phyloP scores from a whole-genome alignment of 148 eudicot genomes.

The Polygonum aviculare region DNA sequence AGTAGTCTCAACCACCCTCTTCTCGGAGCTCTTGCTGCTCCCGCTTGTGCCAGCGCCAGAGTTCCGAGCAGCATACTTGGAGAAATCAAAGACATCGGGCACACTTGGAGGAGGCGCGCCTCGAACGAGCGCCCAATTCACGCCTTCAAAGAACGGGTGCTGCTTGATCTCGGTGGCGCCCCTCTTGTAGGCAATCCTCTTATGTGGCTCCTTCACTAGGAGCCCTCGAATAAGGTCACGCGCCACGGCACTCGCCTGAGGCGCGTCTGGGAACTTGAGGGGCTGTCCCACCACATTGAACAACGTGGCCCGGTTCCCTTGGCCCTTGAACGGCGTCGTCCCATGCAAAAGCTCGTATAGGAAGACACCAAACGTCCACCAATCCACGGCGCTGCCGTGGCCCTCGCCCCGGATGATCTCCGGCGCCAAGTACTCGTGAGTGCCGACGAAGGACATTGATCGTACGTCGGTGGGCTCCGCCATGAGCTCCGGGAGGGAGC shows the following conservation, averaged over 20 bases:
- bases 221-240: conserved; percentile 71
- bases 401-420: conserved; percentile 93
- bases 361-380: conserved; percentile 94
- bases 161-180: conserved; percentile 92
- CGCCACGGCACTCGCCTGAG: conserved; percentile 50
- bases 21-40: conserved; percentile 12
- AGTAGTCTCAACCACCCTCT: conserved; percentile 34
- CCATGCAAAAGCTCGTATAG: conserved; percentile 79
- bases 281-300: conserved; percentile 83
- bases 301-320: conserved; percentile 77
- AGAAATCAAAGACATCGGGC: conserved; percentile 62
- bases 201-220: conserved; percentile 74
- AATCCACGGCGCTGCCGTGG: conserved; percentile 91
- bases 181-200: conserved; percentile 70
- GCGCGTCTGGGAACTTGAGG: conserved; percentile 58
- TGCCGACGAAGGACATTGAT: conserved; percentile 90
- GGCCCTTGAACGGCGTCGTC: conserved; percentile 80
- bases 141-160: conserved; percentile 84
- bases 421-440: conserved; percentile 86
- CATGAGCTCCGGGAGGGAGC: conserved; percentile 81
- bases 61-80: conserved; percentile 45
- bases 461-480: conserved; percentile 89
- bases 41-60: conserved; percentile 17
- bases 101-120: conserved; percentile 59
- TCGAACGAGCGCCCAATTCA: conserved; percentile 86